phyloP scores from a whole-genome alignment of 164 flowering plant species.

The Stephania cephalantha region DNA sequence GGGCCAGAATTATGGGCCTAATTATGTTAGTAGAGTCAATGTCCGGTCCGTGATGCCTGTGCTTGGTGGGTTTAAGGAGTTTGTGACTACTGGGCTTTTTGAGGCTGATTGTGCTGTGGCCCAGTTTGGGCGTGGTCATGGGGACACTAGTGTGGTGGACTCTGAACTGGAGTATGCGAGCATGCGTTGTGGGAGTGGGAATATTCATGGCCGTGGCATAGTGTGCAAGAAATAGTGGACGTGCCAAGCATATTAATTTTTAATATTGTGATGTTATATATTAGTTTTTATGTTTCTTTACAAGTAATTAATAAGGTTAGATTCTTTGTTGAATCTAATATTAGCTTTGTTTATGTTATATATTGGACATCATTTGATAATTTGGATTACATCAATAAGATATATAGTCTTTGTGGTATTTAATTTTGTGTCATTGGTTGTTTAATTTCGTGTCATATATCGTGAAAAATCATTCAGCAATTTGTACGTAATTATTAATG shows the following conservation, averaged over 20 bases:
- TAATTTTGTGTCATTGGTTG: too few species aligned
- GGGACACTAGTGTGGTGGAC: neutral
- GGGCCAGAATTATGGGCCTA: conserved; percentile 42
- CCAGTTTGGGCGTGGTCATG: conserved; percentile 3
- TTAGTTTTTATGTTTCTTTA: neutral
- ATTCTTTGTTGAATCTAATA: too few species aligned
- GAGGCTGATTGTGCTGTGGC: conserved; percentile 45
- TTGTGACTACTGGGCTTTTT: conserved; percentile 31
- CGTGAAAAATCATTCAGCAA: too few species aligned
- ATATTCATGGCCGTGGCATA: conserved; percentile 20
- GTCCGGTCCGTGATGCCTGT: conserved; percentile 47
- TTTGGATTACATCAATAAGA: too few species aligned
- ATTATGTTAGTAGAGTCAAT: conserved; percentile 46
- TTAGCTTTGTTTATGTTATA: too few species aligned
- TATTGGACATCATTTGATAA: too few species aligned
- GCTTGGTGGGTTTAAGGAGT: conserved; percentile 49
- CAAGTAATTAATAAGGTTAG: too few species aligned
- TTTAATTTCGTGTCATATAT: too few species aligned
- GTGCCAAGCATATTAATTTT: too few species aligned
- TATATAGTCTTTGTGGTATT: too few species aligned
- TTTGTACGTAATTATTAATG: too few species aligned
- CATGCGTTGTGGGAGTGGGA: conserved; percentile 16
- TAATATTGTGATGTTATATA: too few species aligned
- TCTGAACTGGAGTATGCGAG: conserved; percentile 9
- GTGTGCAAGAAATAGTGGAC: conserved; percentile 24